Conservation (phyloP, 768 basidiomycete species). For the Mycena crocata region DNA sequence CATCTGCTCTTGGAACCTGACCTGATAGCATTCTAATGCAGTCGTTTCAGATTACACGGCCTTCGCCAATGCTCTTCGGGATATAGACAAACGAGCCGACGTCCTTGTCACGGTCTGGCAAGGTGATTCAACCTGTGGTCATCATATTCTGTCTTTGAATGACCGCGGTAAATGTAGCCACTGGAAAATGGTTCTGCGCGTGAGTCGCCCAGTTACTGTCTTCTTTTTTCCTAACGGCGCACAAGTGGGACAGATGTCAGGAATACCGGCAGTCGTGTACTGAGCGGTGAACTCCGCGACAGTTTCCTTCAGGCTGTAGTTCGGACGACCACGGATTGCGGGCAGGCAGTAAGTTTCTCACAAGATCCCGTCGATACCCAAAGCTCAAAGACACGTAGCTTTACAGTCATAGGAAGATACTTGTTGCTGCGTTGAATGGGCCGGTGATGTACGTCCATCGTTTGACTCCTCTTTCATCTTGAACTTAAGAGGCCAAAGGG, state of each 20-base stretch:
- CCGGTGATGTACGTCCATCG: conserved; percentile 61
- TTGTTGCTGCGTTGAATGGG: conserved; percentile 79
- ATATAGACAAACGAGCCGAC: conserved; percentile 68
- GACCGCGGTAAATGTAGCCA: conserved; percentile 46
- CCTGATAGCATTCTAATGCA: background rate
- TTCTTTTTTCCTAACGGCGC: background rate
- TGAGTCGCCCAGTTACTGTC: conserved; percentile 52
- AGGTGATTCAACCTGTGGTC: conserved; percentile 48
- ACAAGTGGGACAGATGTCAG: conserved; percentile 68
- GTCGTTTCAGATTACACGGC: conserved; percentile 65
- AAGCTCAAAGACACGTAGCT: conserved; percentile 52
- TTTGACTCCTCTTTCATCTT: background rate
- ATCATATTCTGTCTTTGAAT: background rate
- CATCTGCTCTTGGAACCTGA: conserved; percentile 15
- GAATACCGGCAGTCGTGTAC: conserved; percentile 19
- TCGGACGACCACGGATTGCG: conserved; percentile 67
- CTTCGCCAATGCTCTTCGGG: conserved; percentile 67
- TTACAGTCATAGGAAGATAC: conserved; percentile 75
- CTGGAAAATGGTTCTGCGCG: conserved; percentile 82
- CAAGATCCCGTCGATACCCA: background rate
- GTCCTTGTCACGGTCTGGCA: conserved; percentile 77
- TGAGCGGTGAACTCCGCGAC: conserved; percentile 54
- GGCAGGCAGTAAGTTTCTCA: conserved; percentile 72
- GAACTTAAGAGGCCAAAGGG: conserved; percentile 43
- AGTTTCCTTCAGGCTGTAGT: conserved; percentile 59